Percentiles rank a stretch among this genome's conserved stretches.
Conservation (phyloP, 306 rosid species). For the Cicer yamashitae region DNA sequence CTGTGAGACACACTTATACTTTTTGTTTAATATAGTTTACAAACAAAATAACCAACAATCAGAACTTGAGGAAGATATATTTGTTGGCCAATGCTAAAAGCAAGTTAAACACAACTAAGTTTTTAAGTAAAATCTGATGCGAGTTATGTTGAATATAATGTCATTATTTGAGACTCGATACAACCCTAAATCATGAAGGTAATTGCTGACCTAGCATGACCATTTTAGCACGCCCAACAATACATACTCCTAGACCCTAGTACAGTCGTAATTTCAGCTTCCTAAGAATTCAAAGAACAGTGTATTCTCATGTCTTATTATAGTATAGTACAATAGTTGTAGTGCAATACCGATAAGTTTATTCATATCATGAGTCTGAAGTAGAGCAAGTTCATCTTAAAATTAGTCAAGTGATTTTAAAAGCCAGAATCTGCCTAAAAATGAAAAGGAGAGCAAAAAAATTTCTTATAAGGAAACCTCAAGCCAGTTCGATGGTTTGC, state of each 20-base stretch:
- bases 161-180: conserved; percentile 26
- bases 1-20: not conserved
- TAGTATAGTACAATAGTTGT: not conserved
- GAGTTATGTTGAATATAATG: not conserved
- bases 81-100: conserved; percentile 18
- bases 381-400: not conserved
- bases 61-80: conserved; percentile 32
- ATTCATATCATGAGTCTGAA: conserved; percentile 35
- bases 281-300: conserved; percentile 34
- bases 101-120: conserved; percentile 13
- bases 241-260: conserved; percentile 1
- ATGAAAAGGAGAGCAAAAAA: conserved; percentile 21
- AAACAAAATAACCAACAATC: conserved; percentile 33
- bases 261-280: conserved; percentile 22
- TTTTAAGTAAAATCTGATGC: not conserved
- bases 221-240: conserved; percentile 28
- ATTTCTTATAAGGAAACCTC: conserved; percentile 3
- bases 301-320: conserved; percentile 5
- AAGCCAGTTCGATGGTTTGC: conserved; percentile 10
- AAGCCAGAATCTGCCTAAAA: conserved; percentile 24
- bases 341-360: not conserved
- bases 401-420: conserved; percentile 22
- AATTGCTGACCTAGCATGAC: not conserved
- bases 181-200: conserved; percentile 21
- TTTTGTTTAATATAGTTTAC: conserved; percentile 4